Base-by-base conservation (phyloP, 352 stramenopile species). In the Globisporangium viniferum region DNA sequence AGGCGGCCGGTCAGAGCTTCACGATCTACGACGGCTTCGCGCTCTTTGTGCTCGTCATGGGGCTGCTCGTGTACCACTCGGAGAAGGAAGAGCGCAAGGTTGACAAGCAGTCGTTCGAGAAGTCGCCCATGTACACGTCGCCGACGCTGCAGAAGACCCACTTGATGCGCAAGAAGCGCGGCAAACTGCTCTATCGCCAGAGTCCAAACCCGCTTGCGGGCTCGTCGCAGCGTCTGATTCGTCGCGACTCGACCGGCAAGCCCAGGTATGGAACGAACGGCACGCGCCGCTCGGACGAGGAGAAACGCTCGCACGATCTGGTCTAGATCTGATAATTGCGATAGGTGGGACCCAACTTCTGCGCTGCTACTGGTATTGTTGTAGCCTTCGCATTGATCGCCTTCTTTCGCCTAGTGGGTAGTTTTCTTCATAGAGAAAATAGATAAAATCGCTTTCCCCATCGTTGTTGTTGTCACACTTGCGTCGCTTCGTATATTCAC, bases 21-120 rank as follows among this genome's bases (percentile, higher is more conserved):
- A 94, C 89, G 31, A 90, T 95, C 68, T 94, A 94, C 70, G 89
- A 96, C 66, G 89, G 86, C 22, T 96, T 96, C 73, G 78, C 89
- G 5, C 77, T 96, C n/a, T 93, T 93, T 59, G 85, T 93, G 22
- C 75, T 95, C 33, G 84, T 95, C 60, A 93, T 95, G 76, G 88
- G 86, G 2, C 72, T 95, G 62, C 76, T 95, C 18, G 86, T 95
- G 9, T 95, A 95, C 67, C 88, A 95, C 77, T 93, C 88, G 29
- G 88, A 95, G 73, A 95, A 95, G 73, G 88, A 94, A 70, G 84
- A 85, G 60, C 86, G 86, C 57, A 75, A 88, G 54, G 72, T 77
- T 7, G 86, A 81, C 51, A 73, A 76, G 12, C 60, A 83, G 9
- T 91, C 86, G 27, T 78, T 93, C 59, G 84, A 94, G 68, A 94